phyloP scores from a whole-genome alignment of 2,329 filamentous ascomycete genomes.

The Cladosporium sp. region DNA sequence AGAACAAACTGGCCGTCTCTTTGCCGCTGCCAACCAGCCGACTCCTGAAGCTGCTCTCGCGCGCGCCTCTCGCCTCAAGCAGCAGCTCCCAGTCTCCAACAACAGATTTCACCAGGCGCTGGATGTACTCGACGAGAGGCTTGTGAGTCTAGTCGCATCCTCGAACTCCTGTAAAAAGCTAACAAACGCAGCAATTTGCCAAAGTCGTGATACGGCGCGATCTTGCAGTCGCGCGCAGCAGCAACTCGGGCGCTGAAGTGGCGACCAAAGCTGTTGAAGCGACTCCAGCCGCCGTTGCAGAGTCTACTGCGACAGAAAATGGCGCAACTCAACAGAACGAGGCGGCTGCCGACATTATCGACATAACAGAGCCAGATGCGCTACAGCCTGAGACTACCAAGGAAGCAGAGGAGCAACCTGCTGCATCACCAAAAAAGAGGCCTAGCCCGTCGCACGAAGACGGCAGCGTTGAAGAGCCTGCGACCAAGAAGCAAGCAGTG shows the following conservation, averaged over 20 bases:
- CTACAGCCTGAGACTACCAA: constrained; percentile 8
- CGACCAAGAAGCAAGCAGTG: constrained; percentile 12
- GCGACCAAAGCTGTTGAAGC: neutral
- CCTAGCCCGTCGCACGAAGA: constrained; percentile 16
- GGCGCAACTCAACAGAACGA: neutral
- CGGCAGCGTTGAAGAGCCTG: neutral
- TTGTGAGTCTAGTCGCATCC: constrained; percentile 35
- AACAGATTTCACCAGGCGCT: constrained; percentile 52
- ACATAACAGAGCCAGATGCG: constrained; percentile 14
- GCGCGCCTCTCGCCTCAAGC: constrained; percentile 37
- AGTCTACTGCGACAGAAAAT: neutral
- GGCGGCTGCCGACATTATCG: neutral
- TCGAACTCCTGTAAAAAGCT: neutral
- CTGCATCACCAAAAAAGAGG: neutral
- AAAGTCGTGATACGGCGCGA: constrained; percentile 38
- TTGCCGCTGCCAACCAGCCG: constrained; percentile 42
- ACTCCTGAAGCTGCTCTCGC: constrained; percentile 31
- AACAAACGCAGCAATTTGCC: constrained; percentile 31
- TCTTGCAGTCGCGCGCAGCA: constrained; percentile 33
- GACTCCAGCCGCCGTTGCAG: neutral
- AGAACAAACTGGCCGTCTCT: constrained; percentile 46
- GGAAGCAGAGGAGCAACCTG: neutral
- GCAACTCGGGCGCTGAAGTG: constrained; percentile 21
- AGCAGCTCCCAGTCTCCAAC: constrained; percentile 42
- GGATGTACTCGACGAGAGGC: constrained; percentile 51